Base-by-base conservation (phyloP, 345 rosid genomes). In the Populus pruinosa region DNA sequence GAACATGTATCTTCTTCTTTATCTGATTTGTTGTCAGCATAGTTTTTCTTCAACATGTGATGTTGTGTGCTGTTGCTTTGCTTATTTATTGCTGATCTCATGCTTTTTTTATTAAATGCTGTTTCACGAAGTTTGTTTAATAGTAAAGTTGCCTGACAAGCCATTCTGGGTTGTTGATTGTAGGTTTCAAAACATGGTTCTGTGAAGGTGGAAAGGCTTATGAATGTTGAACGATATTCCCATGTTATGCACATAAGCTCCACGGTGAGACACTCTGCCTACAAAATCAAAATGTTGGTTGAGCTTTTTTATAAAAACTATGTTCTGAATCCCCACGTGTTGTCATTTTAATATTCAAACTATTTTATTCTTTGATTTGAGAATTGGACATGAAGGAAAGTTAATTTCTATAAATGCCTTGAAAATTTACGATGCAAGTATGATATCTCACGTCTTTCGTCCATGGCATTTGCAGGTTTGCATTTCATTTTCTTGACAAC, bases 211-310 rank as follows among this genome's bases (percentile, higher is more conserved):
- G 96, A 96, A 81, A 91, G 87, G 78, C 96, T 96, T 41, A 93
- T 93, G 99, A 88, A 92, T 83, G 79, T 93, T 73, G 99, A 93
- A 79, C 88, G 91, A 27, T 93, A 92, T 75, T 93, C 97, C 41
- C 98, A 93, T 83, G 98, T 95, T 53, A 93, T 93, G 99, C 98
- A 95, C 83, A 93, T 95, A 69, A 95, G 99, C 89, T 92, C 99
- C 27, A 95, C 94, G 76, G 99, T 93, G 71, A 85, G 91, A 62
- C 63, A n/a, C 21, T 21, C 14, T 65, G 27, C 65, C 56, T 44
- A 29, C 20, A 33, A 31, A 27, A 17, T 70, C 38, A 39, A 21
- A 50, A 17, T 71, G 36, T 9, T 12, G 53, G 11, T 71, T 47
- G 62, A 71, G 17, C 63, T 31, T 31, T 71, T n/a, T 9, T 38